Conservation (phyloP, 2,329 filamentous ascomycete genomes). For the Colletotrichum nymphaeae region DNA sequence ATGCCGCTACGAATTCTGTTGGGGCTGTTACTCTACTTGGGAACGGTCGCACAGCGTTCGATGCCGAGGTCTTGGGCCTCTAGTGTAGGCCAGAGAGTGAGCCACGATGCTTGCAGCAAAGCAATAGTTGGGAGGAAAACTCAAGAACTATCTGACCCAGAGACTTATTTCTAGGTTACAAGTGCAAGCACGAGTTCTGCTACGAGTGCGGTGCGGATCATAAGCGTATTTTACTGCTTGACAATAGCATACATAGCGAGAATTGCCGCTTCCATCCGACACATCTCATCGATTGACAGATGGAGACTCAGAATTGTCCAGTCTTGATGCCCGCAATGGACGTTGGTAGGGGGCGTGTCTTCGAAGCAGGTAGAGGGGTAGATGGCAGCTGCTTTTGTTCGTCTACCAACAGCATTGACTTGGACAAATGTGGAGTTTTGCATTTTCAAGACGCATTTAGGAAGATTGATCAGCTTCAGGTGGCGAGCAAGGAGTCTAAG, state of each 20-base stretch:
- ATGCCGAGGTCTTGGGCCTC: slow-evolving; percentile 24
- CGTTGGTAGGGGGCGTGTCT: too few relatives aligned
- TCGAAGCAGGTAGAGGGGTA: too few relatives aligned
- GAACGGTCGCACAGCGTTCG: slow-evolving; percentile 31
- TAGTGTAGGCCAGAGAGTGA: not conserved
- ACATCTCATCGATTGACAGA: slow-evolving; percentile 30
- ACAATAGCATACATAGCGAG: slow-evolving; percentile 46
- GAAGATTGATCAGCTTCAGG: not conserved
- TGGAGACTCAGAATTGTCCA: not conserved
- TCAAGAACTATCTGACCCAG: not conserved
- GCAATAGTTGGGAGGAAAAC: not conserved
- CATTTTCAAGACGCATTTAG: not conserved
- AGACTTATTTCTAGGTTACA: slow-evolving; percentile 38
- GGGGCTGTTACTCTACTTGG: slow-evolving; percentile 43
- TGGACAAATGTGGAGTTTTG: not conserved
- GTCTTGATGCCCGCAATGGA: too few relatives aligned
- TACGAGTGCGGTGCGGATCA: slow-evolving; percentile 51
- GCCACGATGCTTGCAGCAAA: not conserved
- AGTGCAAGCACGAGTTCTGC: slow-evolving; percentile 46
- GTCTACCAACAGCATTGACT: not conserved
- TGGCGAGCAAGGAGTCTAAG: too few relatives aligned
- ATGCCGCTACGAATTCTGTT: slow-evolving; percentile 50
- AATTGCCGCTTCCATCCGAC: slow-evolving; percentile 45
- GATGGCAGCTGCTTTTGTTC: not conserved
- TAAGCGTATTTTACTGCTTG: slow-evolving; percentile 43